Evolutionary conservation across 2,329 filamentous ascomycete species (phyloP).

Genomic region (Dryadomyces quercivorus): DNA sequence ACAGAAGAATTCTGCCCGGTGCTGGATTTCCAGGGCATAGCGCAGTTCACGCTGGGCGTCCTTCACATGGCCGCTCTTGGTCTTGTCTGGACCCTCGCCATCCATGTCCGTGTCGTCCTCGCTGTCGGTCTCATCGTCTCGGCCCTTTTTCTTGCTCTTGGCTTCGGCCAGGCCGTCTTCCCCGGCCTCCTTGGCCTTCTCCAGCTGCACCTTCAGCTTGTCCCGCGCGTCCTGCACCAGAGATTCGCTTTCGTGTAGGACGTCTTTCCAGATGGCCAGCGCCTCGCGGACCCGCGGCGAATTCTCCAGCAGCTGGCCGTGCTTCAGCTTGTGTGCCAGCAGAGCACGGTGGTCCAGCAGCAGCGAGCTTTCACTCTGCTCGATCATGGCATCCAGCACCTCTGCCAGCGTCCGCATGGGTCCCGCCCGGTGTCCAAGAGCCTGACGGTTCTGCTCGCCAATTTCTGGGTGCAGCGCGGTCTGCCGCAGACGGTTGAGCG

Average conservation of each 20-base stretch:
- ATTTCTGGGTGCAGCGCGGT: slow-evolving; percentile 64
- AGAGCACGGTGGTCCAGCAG: slow-evolving; percentile 56
- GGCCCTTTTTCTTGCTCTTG: background rate
- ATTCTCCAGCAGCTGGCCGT: slow-evolving; percentile 71
- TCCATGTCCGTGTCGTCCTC: slow-evolving; percentile 2
- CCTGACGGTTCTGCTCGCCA: slow-evolving; percentile 51
- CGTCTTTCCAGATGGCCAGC: slow-evolving; percentile 55
- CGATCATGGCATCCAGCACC: slow-evolving; percentile 84
- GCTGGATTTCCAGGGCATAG: slow-evolving; percentile 63
- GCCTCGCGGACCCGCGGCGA: slow-evolving; percentile 55
- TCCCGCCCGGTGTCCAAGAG: slow-evolving; percentile 48
- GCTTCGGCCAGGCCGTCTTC: slow-evolving; percentile 5
- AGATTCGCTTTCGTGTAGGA: slow-evolving; percentile 32
- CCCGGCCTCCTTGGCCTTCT: slow-evolving; percentile 20
- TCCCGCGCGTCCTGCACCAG: slow-evolving; percentile 53
- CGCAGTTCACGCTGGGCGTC: slow-evolving; percentile 56
- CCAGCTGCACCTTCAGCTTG: slow-evolving; percentile 42
- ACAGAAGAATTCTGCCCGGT: slow-evolving; percentile 73
- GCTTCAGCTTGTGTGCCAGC: slow-evolving; percentile 49
- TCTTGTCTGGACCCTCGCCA: slow-evolving; percentile 14
- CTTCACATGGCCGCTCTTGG: slow-evolving; percentile 29
- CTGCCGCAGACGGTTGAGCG: slow-evolving; percentile 46
- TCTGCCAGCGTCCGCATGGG: slow-evolving; percentile 73
- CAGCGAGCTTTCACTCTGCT: slow-evolving; percentile 60
- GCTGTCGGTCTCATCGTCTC: slow-evolving; percentile 16